phyloP scores from a whole-genome alignment of 2,329 filamentous ascomycete species.

The Celoporthe dispersa region DNA sequence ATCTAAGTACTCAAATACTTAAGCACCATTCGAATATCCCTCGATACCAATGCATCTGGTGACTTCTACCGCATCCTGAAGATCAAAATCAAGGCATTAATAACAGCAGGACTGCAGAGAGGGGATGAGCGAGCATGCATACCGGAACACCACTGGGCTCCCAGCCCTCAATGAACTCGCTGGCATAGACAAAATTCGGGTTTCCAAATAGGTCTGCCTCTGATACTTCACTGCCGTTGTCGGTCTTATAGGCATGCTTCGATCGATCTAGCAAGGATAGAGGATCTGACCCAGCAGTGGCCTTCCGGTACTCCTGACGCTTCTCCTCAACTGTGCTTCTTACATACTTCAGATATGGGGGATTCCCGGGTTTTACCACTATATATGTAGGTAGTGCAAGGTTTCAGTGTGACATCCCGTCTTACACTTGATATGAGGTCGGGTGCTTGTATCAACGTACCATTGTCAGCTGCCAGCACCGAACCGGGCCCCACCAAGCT shows the following conservation, averaged over 20 bases:
- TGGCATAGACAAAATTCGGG: constrained; percentile 69
- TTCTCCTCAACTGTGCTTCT: constrained; percentile 68
- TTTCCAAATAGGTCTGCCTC: constrained; percentile 53
- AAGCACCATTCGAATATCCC: neutral
- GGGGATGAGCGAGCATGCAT: neutral
- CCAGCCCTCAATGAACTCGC: constrained; percentile 65
- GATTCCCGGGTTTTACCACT: constrained; percentile 73
- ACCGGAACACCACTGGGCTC: constrained; percentile 67
- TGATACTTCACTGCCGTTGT: constrained; percentile 47
- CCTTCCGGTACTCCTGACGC: constrained; percentile 44
- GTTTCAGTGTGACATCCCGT: neutral
- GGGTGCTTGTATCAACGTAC: constrained; percentile 29
- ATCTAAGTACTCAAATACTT: neutral
- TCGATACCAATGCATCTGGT: constrained; percentile 57
- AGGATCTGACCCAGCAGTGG: constrained; percentile 30
- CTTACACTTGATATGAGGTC: too few relatives aligned
- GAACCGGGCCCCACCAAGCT: constrained; percentile 65
- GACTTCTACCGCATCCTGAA: constrained; percentile 65
- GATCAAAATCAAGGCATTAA: neutral
- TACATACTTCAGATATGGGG: constrained; percentile 72
- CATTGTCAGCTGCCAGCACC: constrained; percentile 70
- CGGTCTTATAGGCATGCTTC: constrained; percentile 61
- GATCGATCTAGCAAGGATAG: constrained; percentile 47
- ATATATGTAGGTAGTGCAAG: too few relatives aligned
- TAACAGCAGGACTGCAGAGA: too few relatives aligned